Evolutionary conservation across 768 basidiomycete species (phyloP).

Genomic region (Phaeotremella skinneri): DNA sequence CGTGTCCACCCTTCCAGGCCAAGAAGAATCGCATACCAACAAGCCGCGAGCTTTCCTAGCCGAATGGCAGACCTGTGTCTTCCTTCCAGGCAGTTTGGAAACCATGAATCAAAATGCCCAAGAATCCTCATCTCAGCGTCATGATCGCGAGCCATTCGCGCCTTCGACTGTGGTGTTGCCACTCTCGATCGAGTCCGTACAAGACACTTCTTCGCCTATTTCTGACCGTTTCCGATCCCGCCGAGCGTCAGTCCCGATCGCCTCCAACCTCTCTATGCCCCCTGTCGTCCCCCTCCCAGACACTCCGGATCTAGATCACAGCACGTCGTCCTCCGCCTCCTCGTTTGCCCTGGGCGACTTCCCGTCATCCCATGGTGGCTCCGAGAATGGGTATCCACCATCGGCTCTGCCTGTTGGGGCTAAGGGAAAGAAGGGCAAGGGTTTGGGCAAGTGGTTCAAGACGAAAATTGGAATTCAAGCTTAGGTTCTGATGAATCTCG

Average conservation of each 20-base stretch:
- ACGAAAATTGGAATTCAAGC: background rate
- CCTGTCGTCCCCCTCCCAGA: background rate
- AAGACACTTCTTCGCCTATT: slow-evolving; percentile 17
- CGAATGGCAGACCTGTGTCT: slow-evolving; percentile 22
- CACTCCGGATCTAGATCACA: background rate
- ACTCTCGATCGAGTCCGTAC: background rate
- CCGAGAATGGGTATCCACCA: background rate
- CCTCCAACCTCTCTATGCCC: too few species aligned
- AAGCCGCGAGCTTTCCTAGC: slow-evolving; percentile 23
- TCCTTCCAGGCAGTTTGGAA: slow-evolving; percentile 21
- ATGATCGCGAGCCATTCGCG: background rate
- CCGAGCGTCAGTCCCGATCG: too few species aligned
- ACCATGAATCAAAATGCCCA: too few species aligned
- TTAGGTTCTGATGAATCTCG: too few species aligned
- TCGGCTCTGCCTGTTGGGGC: background rate
- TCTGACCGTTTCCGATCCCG: too few species aligned
- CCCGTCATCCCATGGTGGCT: background rate
- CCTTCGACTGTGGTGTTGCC: too few species aligned
- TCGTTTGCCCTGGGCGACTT: background rate
- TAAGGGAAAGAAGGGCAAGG: background rate
- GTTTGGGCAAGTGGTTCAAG: slow-evolving; percentile 1
- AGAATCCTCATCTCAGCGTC: background rate
- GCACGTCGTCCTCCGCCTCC: background rate
- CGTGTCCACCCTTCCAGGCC: slow-evolving; percentile 4
- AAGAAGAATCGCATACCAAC: background rate